Conservation (phyloP, 2,329 filamentous ascomycete genomes). For the Beauveria rudraprayagi region DNA sequence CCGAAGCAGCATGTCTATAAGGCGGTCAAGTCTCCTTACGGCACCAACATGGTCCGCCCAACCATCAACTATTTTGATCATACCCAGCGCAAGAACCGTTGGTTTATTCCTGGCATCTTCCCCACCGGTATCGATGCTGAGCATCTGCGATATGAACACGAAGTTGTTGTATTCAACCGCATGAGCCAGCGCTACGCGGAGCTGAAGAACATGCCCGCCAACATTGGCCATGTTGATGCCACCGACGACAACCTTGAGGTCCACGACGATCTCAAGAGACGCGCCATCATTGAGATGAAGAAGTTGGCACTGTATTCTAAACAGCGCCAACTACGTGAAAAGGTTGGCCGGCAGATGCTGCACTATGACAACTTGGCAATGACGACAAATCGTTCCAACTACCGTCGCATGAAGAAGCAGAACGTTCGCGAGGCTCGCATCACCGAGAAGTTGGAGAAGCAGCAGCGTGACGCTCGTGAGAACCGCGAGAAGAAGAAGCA, state of each 20-base stretch:
- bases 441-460: slow-evolving; percentile 98
- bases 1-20: slow-evolving; percentile 52
- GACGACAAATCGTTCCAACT: slow-evolving; percentile 87
- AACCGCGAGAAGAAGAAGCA: slow-evolving; percentile 98
- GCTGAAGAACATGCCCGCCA: slow-evolving; percentile 74
- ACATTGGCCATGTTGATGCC: slow-evolving; percentile 80
- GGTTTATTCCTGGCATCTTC: slow-evolving; percentile 79
- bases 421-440: slow-evolving; percentile 90
- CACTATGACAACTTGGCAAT: slow-evolving; percentile 94
- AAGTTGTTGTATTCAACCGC: slow-evolving; percentile 82
- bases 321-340: slow-evolving; percentile 77
- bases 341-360: slow-evolving; percentile 85
- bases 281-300: slow-evolving; percentile 93
- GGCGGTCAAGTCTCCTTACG: slow-evolving; percentile 68
- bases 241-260: slow-evolving; percentile 58
- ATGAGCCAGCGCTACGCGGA: slow-evolving; percentile 80
- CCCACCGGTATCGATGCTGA: slow-evolving; percentile 84
- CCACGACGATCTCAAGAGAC: slow-evolving; percentile 77
- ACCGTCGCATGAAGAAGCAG: slow-evolving; percentile 95
- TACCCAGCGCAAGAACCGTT: slow-evolving; percentile 63
- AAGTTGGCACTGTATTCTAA: slow-evolving; percentile 80
- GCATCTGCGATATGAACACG: slow-evolving; percentile 75
- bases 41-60: slow-evolving; percentile 41
- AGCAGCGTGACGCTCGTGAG: slow-evolving; percentile 92
- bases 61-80: slow-evolving; percentile 76